Evolutionary conservation across 176 grass and related monocot species (phyloP).

Genomic region (Carex littledalei): DNA sequence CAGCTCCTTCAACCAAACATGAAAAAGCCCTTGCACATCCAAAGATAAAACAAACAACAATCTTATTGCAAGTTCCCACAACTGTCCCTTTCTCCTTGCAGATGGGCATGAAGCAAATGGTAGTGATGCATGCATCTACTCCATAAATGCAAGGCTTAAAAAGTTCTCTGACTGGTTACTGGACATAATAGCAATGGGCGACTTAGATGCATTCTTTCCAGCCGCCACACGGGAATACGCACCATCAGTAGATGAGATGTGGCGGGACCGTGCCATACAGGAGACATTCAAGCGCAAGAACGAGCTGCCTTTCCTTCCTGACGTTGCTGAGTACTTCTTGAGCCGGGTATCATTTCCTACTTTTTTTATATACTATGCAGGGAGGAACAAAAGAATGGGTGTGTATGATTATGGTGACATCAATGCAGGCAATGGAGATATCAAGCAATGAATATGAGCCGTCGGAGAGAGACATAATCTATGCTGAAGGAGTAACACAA

Average conservation of each 20-base stretch:
- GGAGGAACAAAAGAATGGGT: background rate
- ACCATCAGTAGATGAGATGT: conserved; percentile 84
- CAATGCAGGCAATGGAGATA: conserved; percentile 77
- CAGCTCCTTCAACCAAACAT: background rate
- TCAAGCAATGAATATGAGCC: conserved; percentile 98
- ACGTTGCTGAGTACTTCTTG: conserved; percentile 81
- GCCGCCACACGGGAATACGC: conserved; percentile 91
- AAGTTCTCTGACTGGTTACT: conserved; percentile 94
- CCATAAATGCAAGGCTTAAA: conserved; percentile 81
- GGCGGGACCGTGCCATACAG: conserved; percentile 85
- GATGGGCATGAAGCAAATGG: conserved; percentile 34
- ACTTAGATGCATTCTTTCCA: conserved; percentile 91
- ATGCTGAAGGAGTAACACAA: conserved; percentile 93
- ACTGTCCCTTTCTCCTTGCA: conserved; percentile 23
- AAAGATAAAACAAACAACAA: background rate
- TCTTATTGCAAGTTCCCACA: background rate
- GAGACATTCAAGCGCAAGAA: conserved; percentile 92
- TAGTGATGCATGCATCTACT: conserved; percentile 53
- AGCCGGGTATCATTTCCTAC: conserved; percentile 50
- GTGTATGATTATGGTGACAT: conserved; percentile 17
- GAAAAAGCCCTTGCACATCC: background rate
- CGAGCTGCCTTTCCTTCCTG: conserved; percentile 88
- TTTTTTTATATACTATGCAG: background rate
- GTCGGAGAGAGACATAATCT: conserved; percentile 86
- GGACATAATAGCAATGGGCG: conserved; percentile 92